Evolutionary conservation across 1,284 basidiomycete species (phyloP).

Genomic region (Schizophyllum commune): DNA sequence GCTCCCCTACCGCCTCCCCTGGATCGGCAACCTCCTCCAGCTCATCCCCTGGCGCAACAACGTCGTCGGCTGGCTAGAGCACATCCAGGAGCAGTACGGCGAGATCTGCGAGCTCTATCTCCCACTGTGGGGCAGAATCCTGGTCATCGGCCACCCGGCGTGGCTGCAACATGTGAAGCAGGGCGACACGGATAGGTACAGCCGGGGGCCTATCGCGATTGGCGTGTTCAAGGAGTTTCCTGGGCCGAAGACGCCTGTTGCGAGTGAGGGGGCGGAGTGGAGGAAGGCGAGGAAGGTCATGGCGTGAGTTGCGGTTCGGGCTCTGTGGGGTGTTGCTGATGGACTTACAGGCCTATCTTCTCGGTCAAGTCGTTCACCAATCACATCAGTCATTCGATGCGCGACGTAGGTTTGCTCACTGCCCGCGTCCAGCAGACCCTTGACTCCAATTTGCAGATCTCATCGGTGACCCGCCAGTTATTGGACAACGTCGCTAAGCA

Average conservation of each 20-base stretch:
- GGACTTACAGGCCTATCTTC: background rate
- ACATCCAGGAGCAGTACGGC: slow-evolving; percentile 12
- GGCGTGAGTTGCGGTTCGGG: background rate
- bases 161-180: slow-evolving; percentile 19
- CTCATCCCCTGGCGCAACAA: slow-evolving; percentile 11
- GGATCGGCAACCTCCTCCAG: slow-evolving; percentile 16
- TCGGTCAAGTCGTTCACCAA: background rate
- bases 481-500: background rate
- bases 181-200: slow-evolving; percentile 6
- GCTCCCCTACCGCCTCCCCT: slow-evolving; percentile 13
- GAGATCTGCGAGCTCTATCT: slow-evolving; percentile 17
- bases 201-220: background rate
- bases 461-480: background rate
- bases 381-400: background rate
- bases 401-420: background rate
- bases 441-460: background rate
- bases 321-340: background rate
- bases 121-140: slow-evolving; percentile 15
- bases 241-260: background rate
- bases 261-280: background rate
- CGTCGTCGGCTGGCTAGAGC: slow-evolving; percentile 10
- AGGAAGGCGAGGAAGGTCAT: background rate
- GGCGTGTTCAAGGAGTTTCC: background rate
- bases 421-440: no score
- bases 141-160: slow-evolving; percentile 18